Evolutionary conservation across 768 basidiomycete genomes (phyloP).

Genomic region (Lactifluus volemus): DNA sequence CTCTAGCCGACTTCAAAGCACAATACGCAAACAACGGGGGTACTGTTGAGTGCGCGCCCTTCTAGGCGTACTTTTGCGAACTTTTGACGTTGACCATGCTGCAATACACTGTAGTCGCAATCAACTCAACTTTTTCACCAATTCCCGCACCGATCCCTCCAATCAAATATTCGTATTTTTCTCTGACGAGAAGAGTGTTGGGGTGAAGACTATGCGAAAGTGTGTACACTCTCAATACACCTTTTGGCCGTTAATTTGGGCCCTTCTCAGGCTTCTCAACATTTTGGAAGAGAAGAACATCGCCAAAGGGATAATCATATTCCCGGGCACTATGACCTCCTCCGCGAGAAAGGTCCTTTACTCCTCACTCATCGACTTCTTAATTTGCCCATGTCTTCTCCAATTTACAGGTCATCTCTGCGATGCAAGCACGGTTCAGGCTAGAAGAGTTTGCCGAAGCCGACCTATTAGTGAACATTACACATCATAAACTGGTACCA

Average conservation of each 20-base stretch:
- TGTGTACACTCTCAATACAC: slow-evolving; percentile 31
- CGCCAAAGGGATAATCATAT: slow-evolving; percentile 88
- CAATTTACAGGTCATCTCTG: slow-evolving; percentile 69
- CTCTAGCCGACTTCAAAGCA: slow-evolving; percentile 66
- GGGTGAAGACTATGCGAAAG: slow-evolving; percentile 98
- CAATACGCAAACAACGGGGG: slow-evolving; percentile 67
- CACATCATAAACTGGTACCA: slow-evolving; percentile 91
- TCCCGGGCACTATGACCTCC: slow-evolving; percentile 93
- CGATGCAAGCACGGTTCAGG: slow-evolving; percentile 77
- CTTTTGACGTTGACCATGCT: not conserved
- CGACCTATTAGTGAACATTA: slow-evolving; percentile 95
- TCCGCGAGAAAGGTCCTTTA: slow-evolving; percentile 83
- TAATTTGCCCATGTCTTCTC: not conserved
- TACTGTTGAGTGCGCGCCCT: slow-evolving; percentile 67
- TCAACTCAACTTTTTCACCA: slow-evolving; percentile 86
- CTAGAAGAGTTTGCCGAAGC: slow-evolving; percentile 97
- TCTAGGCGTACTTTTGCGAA: not conserved
- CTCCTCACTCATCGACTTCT: not conserved
- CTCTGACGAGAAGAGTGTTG: slow-evolving; percentile 91
- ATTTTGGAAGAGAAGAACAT: slow-evolving; percentile 92
- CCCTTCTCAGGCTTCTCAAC: slow-evolving; percentile 57
- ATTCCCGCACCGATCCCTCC: slow-evolving; percentile 49
- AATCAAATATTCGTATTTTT: slow-evolving; percentile 93
- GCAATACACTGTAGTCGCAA: slow-evolving; percentile 50
- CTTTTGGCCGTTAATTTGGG: not conserved